A percentile compares a stretch with the other conserved stretches of the same genome.
These are phyloP conservation scores for Clathrus columnatus DNA, from an alignment of 768 basidiomycete species.

Conservation along the genomic window DNA sequence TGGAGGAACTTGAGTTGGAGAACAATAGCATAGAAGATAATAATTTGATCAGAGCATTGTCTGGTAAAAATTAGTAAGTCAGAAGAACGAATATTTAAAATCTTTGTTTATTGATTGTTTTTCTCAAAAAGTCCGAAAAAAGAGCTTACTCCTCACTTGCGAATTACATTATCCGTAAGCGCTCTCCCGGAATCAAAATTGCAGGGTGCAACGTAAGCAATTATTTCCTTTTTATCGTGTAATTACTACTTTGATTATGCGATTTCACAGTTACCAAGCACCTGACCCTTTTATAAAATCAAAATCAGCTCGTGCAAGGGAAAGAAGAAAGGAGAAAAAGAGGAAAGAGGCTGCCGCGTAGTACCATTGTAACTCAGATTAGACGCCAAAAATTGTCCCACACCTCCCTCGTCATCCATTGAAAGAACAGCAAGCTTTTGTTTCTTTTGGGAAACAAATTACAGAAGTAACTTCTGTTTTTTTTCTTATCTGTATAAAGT, in stretches of 20 bases:
- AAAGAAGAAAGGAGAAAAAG: conserved; percentile 2
- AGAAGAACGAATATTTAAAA: not conserved
- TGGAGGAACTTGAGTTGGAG: conserved; percentile 34
- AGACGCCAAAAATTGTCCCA: conserved; percentile 5
- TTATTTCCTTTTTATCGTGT: not conserved
- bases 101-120: conserved; percentile 3
- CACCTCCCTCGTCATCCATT: conserved; percentile 1
- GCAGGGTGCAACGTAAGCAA: conserved; percentile 44
- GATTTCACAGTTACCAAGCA: conserved; percentile 42
- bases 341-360: not conserved
- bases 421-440: not conserved
- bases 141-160: conserved; percentile 59
- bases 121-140: conserved; percentile 36
- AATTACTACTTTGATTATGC: not conserved
- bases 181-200: conserved; percentile 32
- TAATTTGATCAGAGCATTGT: conserved; percentile 29
- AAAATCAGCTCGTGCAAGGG: conserved; percentile 9
- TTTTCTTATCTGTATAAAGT: not conserved
- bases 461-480: not conserved
- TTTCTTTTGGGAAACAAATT: not conserved
- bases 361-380: conserved; percentile 8
- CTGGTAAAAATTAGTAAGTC: conserved; percentile 54
- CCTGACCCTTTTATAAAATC: conserved; percentile 8
- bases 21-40: conserved; percentile 22
- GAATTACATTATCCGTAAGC: conserved; percentile 48